phyloP scores from a whole-genome alignment of 1,284 basidiomycete species.

The Apiotrichum sp. region DNA sequence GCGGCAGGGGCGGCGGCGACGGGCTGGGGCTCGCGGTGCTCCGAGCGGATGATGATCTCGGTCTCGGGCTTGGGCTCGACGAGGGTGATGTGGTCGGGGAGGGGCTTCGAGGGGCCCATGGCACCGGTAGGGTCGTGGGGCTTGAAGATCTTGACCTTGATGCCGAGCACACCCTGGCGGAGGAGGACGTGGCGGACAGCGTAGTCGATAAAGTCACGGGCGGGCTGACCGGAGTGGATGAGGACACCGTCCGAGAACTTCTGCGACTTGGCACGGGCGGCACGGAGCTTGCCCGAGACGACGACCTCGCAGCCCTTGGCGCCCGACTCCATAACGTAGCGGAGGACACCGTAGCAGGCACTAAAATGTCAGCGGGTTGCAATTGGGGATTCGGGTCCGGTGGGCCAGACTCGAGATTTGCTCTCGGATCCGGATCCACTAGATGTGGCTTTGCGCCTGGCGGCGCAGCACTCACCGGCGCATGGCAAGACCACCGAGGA shows the following conservation, averaged over 20 bases:
- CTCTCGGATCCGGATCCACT: not conserved
- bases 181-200: conserved; percentile 98
- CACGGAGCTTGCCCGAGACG: conserved; percentile 98
- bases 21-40: conserved; percentile 42
- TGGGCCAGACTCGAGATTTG: not conserved
- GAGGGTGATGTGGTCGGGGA: conserved; percentile 93
- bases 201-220: conserved; percentile 92
- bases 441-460: not conserved
- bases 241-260: conserved; percentile 99
- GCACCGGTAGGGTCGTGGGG: conserved; percentile 87
- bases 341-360: conserved; percentile 99
- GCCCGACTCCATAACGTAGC: conserved; percentile 99
- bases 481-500: conserved; percentile 98
- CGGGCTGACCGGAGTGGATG: conserved; percentile 99
- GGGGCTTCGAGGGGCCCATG: conserved; percentile 82
- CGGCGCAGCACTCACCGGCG: conserved; percentile 61
- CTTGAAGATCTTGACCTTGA: conserved; percentile 99
- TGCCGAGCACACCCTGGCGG: conserved; percentile 98
- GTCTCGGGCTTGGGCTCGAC: conserved; percentile 63
- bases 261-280: conserved; percentile 99
- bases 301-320: conserved; percentile 99
- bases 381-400: not conserved
- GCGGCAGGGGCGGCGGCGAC: conserved; percentile 22
- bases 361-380: conserved; percentile 48
- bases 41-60: conserved; percentile 48